Evolutionary conservation across 164 flowering plant species (phyloP), one percentile per base, ranked within the genome.

Genomic region (Liriodendron chinense): DNA sequence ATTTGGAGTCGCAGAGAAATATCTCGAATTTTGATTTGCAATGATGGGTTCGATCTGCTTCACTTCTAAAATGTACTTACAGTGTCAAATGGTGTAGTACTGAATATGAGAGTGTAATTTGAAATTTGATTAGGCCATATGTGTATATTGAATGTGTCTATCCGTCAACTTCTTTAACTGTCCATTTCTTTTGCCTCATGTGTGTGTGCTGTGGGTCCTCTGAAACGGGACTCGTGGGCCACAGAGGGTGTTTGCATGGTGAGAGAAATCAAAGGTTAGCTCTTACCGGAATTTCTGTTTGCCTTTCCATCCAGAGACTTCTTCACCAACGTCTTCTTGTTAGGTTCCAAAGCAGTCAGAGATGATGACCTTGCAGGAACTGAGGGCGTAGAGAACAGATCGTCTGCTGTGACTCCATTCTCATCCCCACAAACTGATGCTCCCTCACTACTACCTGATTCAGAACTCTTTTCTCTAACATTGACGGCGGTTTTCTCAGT

Each of bases 371-470:
- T 62, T 62, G 7, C 77, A 70, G 23, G 76, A 22, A 28, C 20
- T 23, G 23, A 10, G 1, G 75, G 68, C 18, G 71, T 10, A 23
- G 75, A 25, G 20, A 83, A 76, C 0, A 86, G 78, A 70, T 89
- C 95, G 12, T 88, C 92, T 18, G 76, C 70, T 7, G 74, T 56
- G 63, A 50, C 63, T 65, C 43, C 69, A 53, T 68, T 78, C 69
- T 89, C 94, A 47, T 88, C 89, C 25, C 85, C 92, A 69, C 86
- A 83, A 1, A 75, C 43, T 0, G 92, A 86, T 50, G 92, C 80
- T 56, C 80, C 90, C 61, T 92, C 97, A 65, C 87, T 87, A 69
- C 87, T 87, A 43, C 91, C 94, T 2, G 91, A 90, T 78, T 87
- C 90, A 0, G 94, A 91, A 62, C 79, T 79, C 80, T 78, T 82